Evolutionary conservation across 805 yeast species (phyloP).

Genomic region (Cyberlindnera subsufficiens): DNA sequence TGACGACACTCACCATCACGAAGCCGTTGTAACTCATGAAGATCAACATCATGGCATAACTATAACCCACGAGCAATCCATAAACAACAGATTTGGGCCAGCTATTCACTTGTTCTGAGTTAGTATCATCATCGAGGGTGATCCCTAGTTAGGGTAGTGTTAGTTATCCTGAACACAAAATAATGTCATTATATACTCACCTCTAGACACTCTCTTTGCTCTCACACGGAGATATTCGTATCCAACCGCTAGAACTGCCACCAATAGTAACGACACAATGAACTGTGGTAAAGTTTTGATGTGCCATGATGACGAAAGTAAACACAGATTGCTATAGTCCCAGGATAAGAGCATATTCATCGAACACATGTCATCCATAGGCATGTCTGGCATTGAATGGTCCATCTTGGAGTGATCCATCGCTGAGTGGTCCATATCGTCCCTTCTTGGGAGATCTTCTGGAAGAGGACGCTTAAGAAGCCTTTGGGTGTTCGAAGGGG

Average conservation of each 20-base stretch:
- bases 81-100: constrained; percentile 40
- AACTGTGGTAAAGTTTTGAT: constrained; percentile 47
- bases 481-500: too few species aligned
- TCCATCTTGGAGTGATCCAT: constrained; percentile 15
- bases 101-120: constrained; percentile 6
- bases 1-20: constrained; percentile 68
- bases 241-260: constrained; percentile 43
- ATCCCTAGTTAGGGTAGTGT: constrained; percentile 3
- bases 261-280: constrained; percentile 42
- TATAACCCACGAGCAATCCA: constrained; percentile 62
- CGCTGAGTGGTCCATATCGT: neutral
- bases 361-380: constrained; percentile 35
- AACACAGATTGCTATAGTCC: constrained; percentile 68
- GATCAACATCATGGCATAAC: constrained; percentile 69
- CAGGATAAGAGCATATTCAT: constrained; percentile 77
- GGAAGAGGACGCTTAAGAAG: too few species aligned
- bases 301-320: constrained; percentile 79
- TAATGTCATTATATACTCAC: constrained; percentile 12
- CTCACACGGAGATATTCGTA: constrained; percentile 52
- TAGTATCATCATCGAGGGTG: constrained; percentile 1
- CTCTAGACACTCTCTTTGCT: constrained; percentile 13
- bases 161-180: neutral
- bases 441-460: too few species aligned
- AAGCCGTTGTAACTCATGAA: constrained; percentile 88
- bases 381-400: constrained; percentile 21